These are phyloP conservation scores for Starmera caribaea DNA, from an alignment of 805 yeast genomes.

Conservation along the genomic window DNA sequence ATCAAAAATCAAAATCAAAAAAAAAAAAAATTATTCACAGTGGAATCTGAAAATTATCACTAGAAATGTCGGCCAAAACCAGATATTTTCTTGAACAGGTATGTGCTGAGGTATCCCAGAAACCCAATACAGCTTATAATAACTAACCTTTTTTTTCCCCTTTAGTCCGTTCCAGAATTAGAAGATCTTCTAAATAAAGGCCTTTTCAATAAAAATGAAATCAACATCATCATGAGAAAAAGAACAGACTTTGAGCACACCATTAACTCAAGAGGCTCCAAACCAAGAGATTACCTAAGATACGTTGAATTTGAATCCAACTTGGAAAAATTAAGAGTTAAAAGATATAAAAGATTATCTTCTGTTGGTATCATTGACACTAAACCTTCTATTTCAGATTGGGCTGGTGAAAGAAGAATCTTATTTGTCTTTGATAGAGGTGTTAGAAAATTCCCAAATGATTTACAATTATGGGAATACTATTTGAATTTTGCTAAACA, in stretches of 20 bases:
- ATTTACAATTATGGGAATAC: conserved; percentile 66
- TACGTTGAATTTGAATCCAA: conserved; percentile 76
- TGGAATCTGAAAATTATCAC: neutral
- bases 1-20: neutral
- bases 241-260: conserved; percentile 95
- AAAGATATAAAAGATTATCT: conserved; percentile 55
- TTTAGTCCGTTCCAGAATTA: conserved; percentile 73
- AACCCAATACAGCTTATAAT: too few species aligned
- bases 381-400: conserved; percentile 64
- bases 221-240: conserved; percentile 77
- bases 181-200: conserved; percentile 80
- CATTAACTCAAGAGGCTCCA: conserved; percentile 73
- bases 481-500: conserved; percentile 62
- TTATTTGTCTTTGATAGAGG: conserved; percentile 79
- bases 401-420: conserved; percentile 78
- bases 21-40: neutral
- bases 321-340: conserved; percentile 67
- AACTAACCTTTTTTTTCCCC: neutral
- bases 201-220: conserved; percentile 73
- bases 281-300: conserved; percentile 63
- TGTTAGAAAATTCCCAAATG: conserved; percentile 68
- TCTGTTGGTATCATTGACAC: conserved; percentile 47
- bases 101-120: neutral
- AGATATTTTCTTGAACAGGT: conserved; percentile 46
- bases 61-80: conserved; percentile 27